Conservation (phyloP, 148 eudicot species). For the Amaranthus palmeri region DNA sequence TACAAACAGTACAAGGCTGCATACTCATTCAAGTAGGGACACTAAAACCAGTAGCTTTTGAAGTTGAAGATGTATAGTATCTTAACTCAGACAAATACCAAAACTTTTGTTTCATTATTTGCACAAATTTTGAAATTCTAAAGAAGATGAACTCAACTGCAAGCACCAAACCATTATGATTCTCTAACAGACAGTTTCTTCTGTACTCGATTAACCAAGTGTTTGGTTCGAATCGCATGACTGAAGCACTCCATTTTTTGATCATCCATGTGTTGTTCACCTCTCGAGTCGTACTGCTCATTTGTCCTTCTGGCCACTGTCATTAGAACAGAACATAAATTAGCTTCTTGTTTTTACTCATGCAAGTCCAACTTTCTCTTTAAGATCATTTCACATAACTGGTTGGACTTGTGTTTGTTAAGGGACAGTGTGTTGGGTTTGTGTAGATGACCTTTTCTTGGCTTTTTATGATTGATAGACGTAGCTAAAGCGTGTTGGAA, state of each 20-base stretch:
- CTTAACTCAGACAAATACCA: slow-evolving; percentile 37
- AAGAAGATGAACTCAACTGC: slow-evolving; percentile 39
- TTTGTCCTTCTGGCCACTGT: slow-evolving; percentile 58
- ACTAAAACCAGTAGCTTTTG: slow-evolving; percentile 12
- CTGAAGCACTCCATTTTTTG: slow-evolving; percentile 60
- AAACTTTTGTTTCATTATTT: slow-evolving; percentile 38
- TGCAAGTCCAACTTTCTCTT: too few relatives aligned
- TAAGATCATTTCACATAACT: too few relatives aligned
- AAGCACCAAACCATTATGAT: slow-evolving; percentile 31
- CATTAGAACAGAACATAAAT: slow-evolving; percentile 6
- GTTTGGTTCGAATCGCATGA: slow-evolving; percentile 45
- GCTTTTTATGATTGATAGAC: too few relatives aligned
- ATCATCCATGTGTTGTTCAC: slow-evolving; percentile 50
- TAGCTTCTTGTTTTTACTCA: not conserved
- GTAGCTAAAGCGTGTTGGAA: too few relatives aligned
- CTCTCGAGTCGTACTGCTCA: slow-evolving; percentile 23
- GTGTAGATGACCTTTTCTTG: too few relatives aligned
- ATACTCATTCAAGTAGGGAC: slow-evolving; percentile 35
- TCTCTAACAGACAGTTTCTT: slow-evolving; percentile 33
- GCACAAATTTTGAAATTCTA: slow-evolving; percentile 33
- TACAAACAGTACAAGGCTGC: slow-evolving; percentile 4
- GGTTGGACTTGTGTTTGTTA: too few relatives aligned
- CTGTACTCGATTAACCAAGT: slow-evolving; percentile 73
- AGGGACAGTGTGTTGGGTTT: too few relatives aligned
- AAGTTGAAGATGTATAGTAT: slow-evolving; percentile 6